Base-by-base conservation (phyloP, 139 green algal species). In the Picochlorum sp. region DNA sequence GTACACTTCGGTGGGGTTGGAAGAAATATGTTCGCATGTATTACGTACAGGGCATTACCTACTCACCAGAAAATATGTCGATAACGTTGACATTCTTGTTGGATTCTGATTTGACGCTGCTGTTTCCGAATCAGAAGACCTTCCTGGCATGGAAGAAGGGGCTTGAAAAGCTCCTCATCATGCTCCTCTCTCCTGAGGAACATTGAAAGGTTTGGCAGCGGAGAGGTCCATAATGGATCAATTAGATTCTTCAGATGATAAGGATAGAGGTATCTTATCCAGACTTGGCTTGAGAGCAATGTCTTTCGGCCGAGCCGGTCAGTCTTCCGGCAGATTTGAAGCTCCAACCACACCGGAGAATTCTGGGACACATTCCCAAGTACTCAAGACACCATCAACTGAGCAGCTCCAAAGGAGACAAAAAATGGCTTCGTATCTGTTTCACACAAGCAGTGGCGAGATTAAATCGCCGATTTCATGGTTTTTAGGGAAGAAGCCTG, bases 1-100 rank as follows among this genome's bases (percentile, higher is more conserved):
- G 45, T 66, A 80, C 74, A 24, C 74, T 83, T 51, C 77, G 77
- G 20, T 83, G 77, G 77, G 68, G 69, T 21, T 83, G 77, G 77
- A 68, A 78, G 58, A 83, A 79, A 57, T 81, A 71, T 38, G 60
- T 81, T 5, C 52, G 72, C 30, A 55, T 81, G 61, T 62, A 70
- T 24, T 69, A 81, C 60, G 65, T 74, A 11, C 63, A 77, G 52
- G 16, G 21, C 7, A 14, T 34, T 15, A 45, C 8, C 4, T 56
- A 62, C n/a, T 70, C 67, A 21, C 59, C 65, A 7, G 62, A 73
- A 8, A 49, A 58, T 15, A 45, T 76, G 28, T 71, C 69, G 44
- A 73, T 83, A 41, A 72, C 45, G 2, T 63, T 82, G 3, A 50
- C 38, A 9, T 71, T 82, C 32, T 49, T 67, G 1, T 16, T 81